Conservation (phyloP, 192 early-diverging fungal species). For the Rhizophagus sp. region DNA sequence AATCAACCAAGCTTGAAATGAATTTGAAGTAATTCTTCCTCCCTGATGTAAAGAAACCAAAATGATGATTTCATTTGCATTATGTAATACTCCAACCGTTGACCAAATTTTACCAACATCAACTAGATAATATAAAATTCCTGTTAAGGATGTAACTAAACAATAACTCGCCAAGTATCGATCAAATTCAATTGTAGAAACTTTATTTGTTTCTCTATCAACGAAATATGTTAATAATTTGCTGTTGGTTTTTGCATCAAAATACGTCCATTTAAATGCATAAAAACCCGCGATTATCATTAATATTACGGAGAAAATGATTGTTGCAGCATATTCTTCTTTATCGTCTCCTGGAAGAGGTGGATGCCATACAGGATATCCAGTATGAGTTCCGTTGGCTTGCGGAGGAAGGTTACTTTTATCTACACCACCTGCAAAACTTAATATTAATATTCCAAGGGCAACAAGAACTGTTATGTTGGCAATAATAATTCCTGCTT, state of each 20-base stretch:
- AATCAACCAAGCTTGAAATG: constrained; percentile 37
- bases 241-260: background rate
- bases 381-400: background rate
- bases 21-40: constrained; percentile 34
- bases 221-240: background rate
- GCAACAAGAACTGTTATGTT: background rate
- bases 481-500: background rate
- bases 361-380: background rate
- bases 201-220: background rate
- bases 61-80: constrained; percentile 39
- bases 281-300: background rate
- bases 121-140: constrained; percentile 30
- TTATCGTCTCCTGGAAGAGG: background rate
- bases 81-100: constrained; percentile 33
- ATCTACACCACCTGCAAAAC: background rate
- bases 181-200: background rate
- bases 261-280: background rate
- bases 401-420: background rate
- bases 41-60: constrained; percentile 39
- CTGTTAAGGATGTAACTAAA: constrained; percentile 1
- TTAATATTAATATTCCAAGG: background rate
- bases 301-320: background rate
- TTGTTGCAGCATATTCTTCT: background rate
- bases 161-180: background rate
- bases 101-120: constrained; percentile 47